phyloP scores from a whole-genome alignment of 2,329 filamentous ascomycete species.

The Polytolypa hystricis region DNA sequence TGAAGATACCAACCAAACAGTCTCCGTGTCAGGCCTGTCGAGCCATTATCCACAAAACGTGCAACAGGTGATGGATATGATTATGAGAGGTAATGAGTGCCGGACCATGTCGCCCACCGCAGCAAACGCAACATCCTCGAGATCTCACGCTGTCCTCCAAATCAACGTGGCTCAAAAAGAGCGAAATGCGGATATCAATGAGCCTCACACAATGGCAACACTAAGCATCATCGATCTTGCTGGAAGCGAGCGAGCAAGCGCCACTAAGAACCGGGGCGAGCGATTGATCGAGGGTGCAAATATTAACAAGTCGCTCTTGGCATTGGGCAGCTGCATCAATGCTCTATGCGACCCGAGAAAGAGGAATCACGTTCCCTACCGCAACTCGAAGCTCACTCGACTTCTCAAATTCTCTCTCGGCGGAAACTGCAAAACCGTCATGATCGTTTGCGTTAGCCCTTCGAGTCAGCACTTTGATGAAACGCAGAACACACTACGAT shows the following conservation, averaged over 20 bases:
- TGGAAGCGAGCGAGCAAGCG: constrained; percentile 88
- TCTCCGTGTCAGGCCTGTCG: constrained; percentile 80
- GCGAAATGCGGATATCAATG: constrained; percentile 79
- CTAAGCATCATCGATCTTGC: constrained; percentile 96
- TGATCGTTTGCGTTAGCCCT: constrained; percentile 97
- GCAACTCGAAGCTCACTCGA: constrained; percentile 93
- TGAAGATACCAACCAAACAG: constrained; percentile 86
- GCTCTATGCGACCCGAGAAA: constrained; percentile 88
- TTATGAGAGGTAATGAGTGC: constrained; percentile 85
- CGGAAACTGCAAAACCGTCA: constrained; percentile 97
- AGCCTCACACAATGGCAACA: constrained; percentile 96
- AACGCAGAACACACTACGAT: constrained; percentile 93
- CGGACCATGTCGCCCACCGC: constrained; percentile 94
- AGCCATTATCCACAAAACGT: constrained; percentile 87
- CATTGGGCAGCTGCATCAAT: constrained; percentile 94
- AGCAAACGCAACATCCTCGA: constrained; percentile 92
- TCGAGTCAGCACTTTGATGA: constrained; percentile 96
- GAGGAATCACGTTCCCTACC: constrained; percentile 88
- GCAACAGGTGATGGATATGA: constrained; percentile 98
- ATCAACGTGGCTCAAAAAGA: constrained; percentile 95
- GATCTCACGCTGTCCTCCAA: constrained; percentile 92
- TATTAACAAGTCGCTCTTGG: constrained; percentile 96
- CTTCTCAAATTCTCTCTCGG: constrained; percentile 94
- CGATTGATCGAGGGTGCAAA: constrained; percentile 88
- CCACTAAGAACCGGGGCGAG: constrained; percentile 92